Evolutionary conservation across 1,284 basidiomycete genomes (phyloP).

Genomic region (Ustilago loliicola): DNA sequence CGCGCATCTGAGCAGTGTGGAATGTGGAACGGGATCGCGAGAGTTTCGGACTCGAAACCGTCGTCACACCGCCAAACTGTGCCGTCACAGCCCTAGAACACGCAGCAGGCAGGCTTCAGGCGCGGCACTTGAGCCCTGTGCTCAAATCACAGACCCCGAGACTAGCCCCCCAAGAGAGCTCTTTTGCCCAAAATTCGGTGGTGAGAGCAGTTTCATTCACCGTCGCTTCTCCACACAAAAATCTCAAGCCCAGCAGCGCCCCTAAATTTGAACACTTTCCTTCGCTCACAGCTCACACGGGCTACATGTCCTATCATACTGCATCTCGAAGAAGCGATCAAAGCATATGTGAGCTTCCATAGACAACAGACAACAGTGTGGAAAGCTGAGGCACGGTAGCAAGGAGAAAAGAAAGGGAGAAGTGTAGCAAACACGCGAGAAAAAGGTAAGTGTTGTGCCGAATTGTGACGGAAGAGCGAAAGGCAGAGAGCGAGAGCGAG

Average conservation of each 20-base stretch:
- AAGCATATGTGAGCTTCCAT: not conserved
- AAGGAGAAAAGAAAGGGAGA: not conserved
- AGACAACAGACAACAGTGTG: not conserved
- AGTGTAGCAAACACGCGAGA: not conserved
- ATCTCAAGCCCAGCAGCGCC: not conserved
- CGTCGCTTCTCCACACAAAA: slow-evolving; percentile 34
- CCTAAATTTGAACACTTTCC: not conserved
- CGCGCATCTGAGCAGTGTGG: slow-evolving; percentile 2
- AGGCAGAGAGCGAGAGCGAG: not conserved
- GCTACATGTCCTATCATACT: not conserved
- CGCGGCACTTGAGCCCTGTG: slow-evolving; percentile 8
- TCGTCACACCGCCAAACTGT: slow-evolving; percentile 4
- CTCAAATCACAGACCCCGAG: not conserved
- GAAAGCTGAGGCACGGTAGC: not conserved
- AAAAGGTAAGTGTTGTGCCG: not conserved
- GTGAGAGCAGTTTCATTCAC: slow-evolving; percentile 11
- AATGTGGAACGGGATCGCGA: not conserved
- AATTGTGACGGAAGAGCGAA: slow-evolving; percentile 5
- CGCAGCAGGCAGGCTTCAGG: not conserved
- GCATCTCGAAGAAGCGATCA: not conserved
- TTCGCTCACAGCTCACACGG: not conserved
- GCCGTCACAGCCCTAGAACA: slow-evolving; percentile 23
- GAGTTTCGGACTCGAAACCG: slow-evolving; percentile 21
- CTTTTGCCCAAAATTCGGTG: slow-evolving; percentile 6
- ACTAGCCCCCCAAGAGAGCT: not conserved